These are phyloP conservation scores for Omphalotus olearius DNA, from an alignment of 1,284 basidiomycete genomes.

Conservation along the genomic window DNA sequence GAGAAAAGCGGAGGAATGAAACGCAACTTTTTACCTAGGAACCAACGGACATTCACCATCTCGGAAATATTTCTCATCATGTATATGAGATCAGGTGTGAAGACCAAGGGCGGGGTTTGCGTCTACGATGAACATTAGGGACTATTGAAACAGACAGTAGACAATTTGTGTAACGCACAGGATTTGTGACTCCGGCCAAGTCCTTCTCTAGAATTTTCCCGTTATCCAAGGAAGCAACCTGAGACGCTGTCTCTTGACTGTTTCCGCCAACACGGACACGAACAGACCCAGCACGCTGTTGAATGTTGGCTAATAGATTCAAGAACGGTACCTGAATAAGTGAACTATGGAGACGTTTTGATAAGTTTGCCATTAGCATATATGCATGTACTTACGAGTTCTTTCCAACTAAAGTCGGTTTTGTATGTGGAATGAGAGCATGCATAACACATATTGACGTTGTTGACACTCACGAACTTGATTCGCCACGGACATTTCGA, in stretches of 20 bases:
- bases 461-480: slow-evolving; percentile 34
- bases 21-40: slow-evolving; percentile 29
- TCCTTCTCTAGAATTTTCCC: slow-evolving; percentile 36
- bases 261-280: slow-evolving; percentile 71
- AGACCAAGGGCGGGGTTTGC: slow-evolving; percentile 45
- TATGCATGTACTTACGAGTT: slow-evolving; percentile 34
- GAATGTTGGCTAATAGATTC: slow-evolving; percentile 69
- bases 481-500: slow-evolving; percentile 51
- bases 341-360: slow-evolving; percentile 29
- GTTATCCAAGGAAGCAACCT: slow-evolving; percentile 32
- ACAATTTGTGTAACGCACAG: slow-evolving; percentile 5
- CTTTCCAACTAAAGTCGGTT: slow-evolving; percentile 40
- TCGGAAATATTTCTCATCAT: slow-evolving; percentile 45
- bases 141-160: slow-evolving; percentile 6
- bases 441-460: neutral
- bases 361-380: slow-evolving; percentile 2
- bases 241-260: slow-evolving; percentile 46
- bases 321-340: slow-evolving; percentile 61
- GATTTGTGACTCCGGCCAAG: slow-evolving; percentile 20
- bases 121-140: slow-evolving; percentile 24
- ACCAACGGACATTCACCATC: slow-evolving; percentile 43
- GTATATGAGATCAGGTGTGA: slow-evolving; percentile 45
- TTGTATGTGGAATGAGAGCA: neutral
- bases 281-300: slow-evolving; percentile 54
- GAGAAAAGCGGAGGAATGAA: neutral